Evolutionary conservation across 768 basidiomycete genomes (phyloP), one percentile per base, ranked within the genome.

Genomic region (Naganishia friedmannii): DNA sequence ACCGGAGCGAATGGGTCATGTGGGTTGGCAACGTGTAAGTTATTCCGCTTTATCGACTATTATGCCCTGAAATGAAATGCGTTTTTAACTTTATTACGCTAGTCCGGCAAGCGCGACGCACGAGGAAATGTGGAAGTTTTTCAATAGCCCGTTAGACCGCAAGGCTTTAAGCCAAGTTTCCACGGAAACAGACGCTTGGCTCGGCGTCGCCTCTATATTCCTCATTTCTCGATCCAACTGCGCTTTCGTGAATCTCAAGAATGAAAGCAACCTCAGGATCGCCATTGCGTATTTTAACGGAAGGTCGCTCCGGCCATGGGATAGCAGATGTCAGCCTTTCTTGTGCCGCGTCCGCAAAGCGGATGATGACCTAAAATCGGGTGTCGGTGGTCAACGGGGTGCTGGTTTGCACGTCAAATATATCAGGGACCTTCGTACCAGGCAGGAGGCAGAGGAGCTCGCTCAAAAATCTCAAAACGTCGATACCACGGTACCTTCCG

Each of bases 151-250:
- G 71, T 77, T 74, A 7, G 26, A 57, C 21, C 51, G 23, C 13
- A 23, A 54, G 29, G 60, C 46, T 77, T 79, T 1, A 19, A 72
- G 0, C 75, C 76, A 0, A 57, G 55, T 8, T 31, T 73, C 15
- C 69, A 73, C 13, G 54, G 73, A 21, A 68, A 74, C 15, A 45
- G 58, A 28, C n/a, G 70, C 69, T 9, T 78, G 76, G 68, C 83
- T 83, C 51, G 91, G 91, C 9, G 87, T 96, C 0, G 79, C 89
- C 1, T 93, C 91, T 15, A 88, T 98, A 70, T 96, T 95, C 82
- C 87, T 93, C 66, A 98, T 98, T 74, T 86, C 89, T n/a, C 87
- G 92, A n/a, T 94, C 93, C 2, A 91, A 88, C 76, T 97, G 94
- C 80, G 92, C 91, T 4, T 97, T 98, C 77, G 86, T 95, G 80